These are phyloP conservation scores for Termitomyces sp. DNA, from an alignment of 768 basidiomycete species.

Conservation along the genomic window DNA sequence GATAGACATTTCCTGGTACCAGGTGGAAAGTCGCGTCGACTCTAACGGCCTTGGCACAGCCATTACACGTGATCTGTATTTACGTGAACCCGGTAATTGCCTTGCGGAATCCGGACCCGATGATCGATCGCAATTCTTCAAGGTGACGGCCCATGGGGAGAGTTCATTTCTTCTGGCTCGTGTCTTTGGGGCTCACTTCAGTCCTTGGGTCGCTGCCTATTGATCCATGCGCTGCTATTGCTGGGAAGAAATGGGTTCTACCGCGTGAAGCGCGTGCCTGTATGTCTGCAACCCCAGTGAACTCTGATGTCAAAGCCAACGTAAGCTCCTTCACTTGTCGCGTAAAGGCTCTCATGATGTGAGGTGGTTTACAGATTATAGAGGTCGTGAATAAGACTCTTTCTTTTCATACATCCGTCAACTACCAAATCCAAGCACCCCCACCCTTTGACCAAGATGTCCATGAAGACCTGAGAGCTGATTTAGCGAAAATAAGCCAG, in stretches of 20 bases:
- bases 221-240: constrained; percentile 53
- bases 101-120: too few relatives aligned
- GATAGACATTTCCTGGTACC: not conserved
- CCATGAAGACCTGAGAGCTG: constrained; percentile 51
- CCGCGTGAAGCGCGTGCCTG: constrained; percentile 51
- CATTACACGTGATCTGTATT: not conserved
- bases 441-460: constrained; percentile 50
- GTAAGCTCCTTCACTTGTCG: constrained; percentile 31
- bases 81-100: not conserved
- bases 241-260: constrained; percentile 51
- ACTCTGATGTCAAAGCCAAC: constrained; percentile 45
- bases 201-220: not conserved
- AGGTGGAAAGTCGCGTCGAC: not conserved
- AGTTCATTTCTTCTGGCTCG: not conserved
- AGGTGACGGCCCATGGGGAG: not conserved
- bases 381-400: constrained; percentile 57
- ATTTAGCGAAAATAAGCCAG: constrained; percentile 45
- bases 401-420: constrained; percentile 59
- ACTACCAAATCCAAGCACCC: constrained; percentile 55
- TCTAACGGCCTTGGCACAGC: too few relatives aligned
- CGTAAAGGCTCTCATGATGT: not conserved
- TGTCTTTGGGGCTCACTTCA: not conserved
- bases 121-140: too few relatives aligned
- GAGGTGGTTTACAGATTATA: constrained; percentile 36
- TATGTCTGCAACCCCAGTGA: constrained; percentile 44